Percentiles rank a stretch among this genome's conserved stretches.
Conservation (phyloP, 257 asterid genomes). For the Scutellaria barbata region DNA sequence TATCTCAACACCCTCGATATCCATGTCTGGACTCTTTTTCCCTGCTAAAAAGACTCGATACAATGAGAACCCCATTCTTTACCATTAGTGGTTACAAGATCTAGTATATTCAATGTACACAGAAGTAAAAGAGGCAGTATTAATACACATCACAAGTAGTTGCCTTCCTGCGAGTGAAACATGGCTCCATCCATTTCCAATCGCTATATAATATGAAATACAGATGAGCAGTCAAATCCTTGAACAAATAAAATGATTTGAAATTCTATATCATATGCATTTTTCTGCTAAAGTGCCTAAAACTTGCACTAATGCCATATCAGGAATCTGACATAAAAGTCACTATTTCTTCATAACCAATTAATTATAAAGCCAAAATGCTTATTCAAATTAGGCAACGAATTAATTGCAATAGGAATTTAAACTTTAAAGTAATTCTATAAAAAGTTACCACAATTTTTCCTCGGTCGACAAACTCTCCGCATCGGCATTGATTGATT, state of each 20-base stretch:
- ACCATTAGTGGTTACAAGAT: conserved; percentile 1
- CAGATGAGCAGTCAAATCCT: not conserved
- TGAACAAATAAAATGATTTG: not conserved
- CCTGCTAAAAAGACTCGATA: conserved; percentile 17
- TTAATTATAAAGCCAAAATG: not conserved
- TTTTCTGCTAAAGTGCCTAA: not conserved
- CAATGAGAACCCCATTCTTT: conserved; percentile 10
- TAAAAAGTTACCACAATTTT: not conserved
- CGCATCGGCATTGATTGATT: not conserved
- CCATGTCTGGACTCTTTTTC: not conserved
- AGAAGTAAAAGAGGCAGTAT: not conserved
- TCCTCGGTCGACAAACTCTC: not conserved
- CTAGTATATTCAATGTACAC: not conserved
- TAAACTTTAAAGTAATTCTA: not conserved
- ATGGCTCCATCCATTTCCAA: not conserved
- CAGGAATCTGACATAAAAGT: not conserved
- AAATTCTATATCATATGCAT: not conserved
- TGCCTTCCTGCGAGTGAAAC: not conserved
- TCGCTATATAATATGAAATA: conserved; percentile 5
- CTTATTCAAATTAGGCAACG: not conserved
- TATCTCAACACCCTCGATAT: not conserved
- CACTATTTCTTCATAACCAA: not conserved
- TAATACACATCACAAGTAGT: conserved; percentile 5
- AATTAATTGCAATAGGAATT: not conserved
- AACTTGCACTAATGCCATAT: conserved; percentile 11